Conservation (phyloP, 139 green algal genomes). For the Chlamydomonas schloesseri region DNA sequence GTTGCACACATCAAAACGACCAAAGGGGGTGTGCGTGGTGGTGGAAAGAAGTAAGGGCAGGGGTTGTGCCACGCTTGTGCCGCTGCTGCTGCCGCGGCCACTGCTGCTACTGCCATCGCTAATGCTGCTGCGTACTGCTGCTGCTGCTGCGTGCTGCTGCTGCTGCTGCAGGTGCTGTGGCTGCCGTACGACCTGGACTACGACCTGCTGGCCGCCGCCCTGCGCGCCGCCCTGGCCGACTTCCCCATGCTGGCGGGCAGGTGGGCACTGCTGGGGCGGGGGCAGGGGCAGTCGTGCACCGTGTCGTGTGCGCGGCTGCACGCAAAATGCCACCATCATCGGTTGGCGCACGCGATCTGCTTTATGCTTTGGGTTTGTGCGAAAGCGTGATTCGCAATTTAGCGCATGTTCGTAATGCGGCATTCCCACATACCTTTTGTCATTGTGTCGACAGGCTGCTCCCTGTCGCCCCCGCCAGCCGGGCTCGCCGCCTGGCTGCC, state of each 20-base stretch:
- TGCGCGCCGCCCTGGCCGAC: constrained; percentile 25
- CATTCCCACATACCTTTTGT: no score
- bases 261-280: background rate
- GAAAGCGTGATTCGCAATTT: no score
- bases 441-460: background rate
- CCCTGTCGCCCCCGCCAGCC: background rate
- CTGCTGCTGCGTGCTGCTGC: background rate
- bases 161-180: background rate
- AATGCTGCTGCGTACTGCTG: background rate
- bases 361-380: no score
- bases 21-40: no score
- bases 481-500: background rate
- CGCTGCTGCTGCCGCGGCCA: background rate
- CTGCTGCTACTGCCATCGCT: background rate
- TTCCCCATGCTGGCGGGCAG: constrained; percentile 36
- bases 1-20: background rate
- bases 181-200: constrained; percentile 21
- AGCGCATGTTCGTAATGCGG: no score
- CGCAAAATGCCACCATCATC: no score
- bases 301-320: no score
- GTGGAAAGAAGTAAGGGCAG: no score
- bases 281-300: background rate
- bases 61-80: no score
- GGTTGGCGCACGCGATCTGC: no score
- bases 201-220: background rate